Base-by-base conservation (phyloP, 2,329 filamentous ascomycete species). In the Penicillium sp. region DNA sequence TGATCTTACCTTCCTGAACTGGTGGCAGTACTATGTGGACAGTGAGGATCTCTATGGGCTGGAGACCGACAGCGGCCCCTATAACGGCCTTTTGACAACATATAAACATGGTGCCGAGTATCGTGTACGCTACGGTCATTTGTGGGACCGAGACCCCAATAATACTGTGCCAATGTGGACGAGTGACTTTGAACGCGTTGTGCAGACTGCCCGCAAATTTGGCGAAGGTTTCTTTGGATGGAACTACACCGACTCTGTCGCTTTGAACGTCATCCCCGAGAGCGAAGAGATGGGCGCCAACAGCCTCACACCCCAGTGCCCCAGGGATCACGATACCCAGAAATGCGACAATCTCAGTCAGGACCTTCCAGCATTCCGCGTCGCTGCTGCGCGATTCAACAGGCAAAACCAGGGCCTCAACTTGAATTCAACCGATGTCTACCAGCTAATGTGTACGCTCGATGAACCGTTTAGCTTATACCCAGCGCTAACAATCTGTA, bases 261-360 rank as follows among this genome's bases (percentile, higher is more conserved):
- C 57, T 11, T n/a, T 60, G 16, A 59, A 60, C 26, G 50, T 60
- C 31, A 56, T 60, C 13, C 54, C 57, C 0, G 57, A 60, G 42
- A 47, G 45, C 9, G 46, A 38, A 16, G 23, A n/a, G n/a, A 51
- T 48, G 50, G 57, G 57, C 20, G 57, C 56, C 2, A 50, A 60
- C 18, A 54, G 50, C n/a, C 31, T 60, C 18, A 57, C 57, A 2
- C 56, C 56, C 6, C 34, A 29, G 10, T 60, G 57, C 27, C 47
- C 47, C 27, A 32, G 14, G 7, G 54, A 60, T 24, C 39, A 46
- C 20, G 32, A 42, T 6, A 35, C 36, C 9, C 4, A 32, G 6
- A 55, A 36, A 7, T 60, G 57, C 36, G 27, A 51, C 31, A 42
- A 34, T 4, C 40, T 51, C 34, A 42, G 38, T 4, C 26, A 45